Evolutionary conservation across 176 grass and related monocot genomes (phyloP), one percentile per base, ranked within the genome.

Genomic region (Poa pratensis): DNA sequence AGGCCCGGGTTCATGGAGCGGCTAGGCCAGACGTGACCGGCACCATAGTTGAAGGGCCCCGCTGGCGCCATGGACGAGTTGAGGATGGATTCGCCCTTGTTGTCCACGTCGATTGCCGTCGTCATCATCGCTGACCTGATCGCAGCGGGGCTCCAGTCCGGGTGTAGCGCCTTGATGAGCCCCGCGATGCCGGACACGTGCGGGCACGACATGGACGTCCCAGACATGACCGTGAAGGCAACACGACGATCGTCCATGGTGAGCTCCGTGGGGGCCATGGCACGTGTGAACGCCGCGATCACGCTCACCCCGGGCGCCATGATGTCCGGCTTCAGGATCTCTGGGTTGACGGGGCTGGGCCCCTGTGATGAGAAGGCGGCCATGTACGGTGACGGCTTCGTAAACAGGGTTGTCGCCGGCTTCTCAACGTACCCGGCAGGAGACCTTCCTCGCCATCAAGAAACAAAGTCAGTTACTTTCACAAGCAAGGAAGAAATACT

Each of bases 191-290:
- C 88, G 1, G 94, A 78, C 17, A 87, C 85, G 68, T 97, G 94
- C 20, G 92, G 94, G 90, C 94, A 97, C 48, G 94, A 90, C 94
- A 97, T 97, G 35, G 94, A 97, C 0, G 92, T 94, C 27, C 91
- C 94, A 1, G 94, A 97, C 19, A 57, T 19, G 1, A 66, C 46
- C 67, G 94, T 92, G 73, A 64, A 97, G 34, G 83, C 70, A 3
- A 92, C 88, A 3, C 90, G 92, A 0, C 92, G 82, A 26, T 4
- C 0, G 32, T 97, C 94, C 2, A 85, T 89, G 28, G 17, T 22
- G 5, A 86, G 73, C 28, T 60, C 86, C 23, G 92, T 89, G 5
- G 92, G 92, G 7, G 92, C 19, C 23, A 69, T 76, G 20, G 80
- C 84, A 16, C 78, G 69, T 4, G 80, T 77, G 30, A 51, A 97